Percentiles rank a stretch among this genome's conserved stretches.
Evolutionary conservation across 176 grass and related monocot species (phyloP).

Genomic region (Zea mays): Zm-B73-REFERENCE-NAM-5.0 NC_050098.1:180334001-180334500

Average conservation of each 20-base stretch:
- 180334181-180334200: slow-evolving; percentile 20
- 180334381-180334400: slow-evolving; percentile 98
- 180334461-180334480: slow-evolving; percentile 4
- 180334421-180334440: background rate
- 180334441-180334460: background rate
- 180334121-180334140: slow-evolving; percentile 43
- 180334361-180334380: slow-evolving; percentile 92
- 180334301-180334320: slow-evolving; percentile 98
- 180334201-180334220: slow-evolving; percentile 33
- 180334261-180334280: slow-evolving; percentile 93
- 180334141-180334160: slow-evolving; percentile 46
- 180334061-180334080: background rate
- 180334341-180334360: slow-evolving; percentile 89
- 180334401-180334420: slow-evolving; percentile 49
- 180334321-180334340: slow-evolving; percentile 90
- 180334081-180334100: slow-evolving; percentile 18
- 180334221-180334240: slow-evolving; percentile 93
- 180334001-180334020: background rate
- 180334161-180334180: slow-evolving; percentile 44
- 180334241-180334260: slow-evolving; percentile 99
- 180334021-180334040: too few relatives aligned
- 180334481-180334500: slow-evolving; percentile 18
- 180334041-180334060: background rate
- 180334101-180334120: slow-evolving; percentile 43
- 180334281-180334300: slow-evolving; percentile 98